Evolutionary conservation across 1,284 basidiomycete genomes (phyloP), one percentile per base, ranked within the genome.

Genomic region (Boletus calvinii): DNA sequence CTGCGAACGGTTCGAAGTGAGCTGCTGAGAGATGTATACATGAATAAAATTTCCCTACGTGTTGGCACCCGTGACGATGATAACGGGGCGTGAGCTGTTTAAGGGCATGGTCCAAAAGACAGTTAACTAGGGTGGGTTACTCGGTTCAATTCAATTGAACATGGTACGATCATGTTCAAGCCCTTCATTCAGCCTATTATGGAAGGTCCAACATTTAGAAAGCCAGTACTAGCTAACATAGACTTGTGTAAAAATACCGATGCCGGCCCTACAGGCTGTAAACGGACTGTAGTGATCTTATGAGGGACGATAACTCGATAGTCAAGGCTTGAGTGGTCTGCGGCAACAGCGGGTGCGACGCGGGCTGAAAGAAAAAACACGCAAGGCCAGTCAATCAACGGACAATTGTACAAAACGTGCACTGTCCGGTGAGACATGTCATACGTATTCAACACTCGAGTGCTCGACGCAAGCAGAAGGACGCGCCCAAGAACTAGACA

Each of bases 1-100:
- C 93, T 94, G 66, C 6, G 35, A 53, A 53, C n/a, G 11, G 20
- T 40, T 24, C 4, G 17, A 87, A 91, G 63, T 61, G 42, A 68
- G 62, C 39, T 46, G 38, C 39, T 38, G 56, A 29, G 30, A 46
- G 34, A 31, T 18, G 22, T 26, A 15, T 4, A 31, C 40, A 20
- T 42, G n/a, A 20, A 26, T 4, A 29, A 15, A 42, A 22, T 42
- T 34, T 12, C 64, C 78, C 38, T 60, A 86, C 86, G 77, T 76
- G 67, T 87, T 88, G 37, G 86, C 84, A 17, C 85, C 85, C 0
- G 85, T 88, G 30, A 88, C 83, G 17, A 87, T 70, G 32, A 83
- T 72, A 65, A 81, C 83, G 68, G 63, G 84, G 65, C 60, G 75
- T 65, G 43, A 72, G 74, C 10, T 74, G 69, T 45, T 74, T 48